Conservation (phyloP, 768 basidiomycete species). For the Russula ochroleuca region DNA sequence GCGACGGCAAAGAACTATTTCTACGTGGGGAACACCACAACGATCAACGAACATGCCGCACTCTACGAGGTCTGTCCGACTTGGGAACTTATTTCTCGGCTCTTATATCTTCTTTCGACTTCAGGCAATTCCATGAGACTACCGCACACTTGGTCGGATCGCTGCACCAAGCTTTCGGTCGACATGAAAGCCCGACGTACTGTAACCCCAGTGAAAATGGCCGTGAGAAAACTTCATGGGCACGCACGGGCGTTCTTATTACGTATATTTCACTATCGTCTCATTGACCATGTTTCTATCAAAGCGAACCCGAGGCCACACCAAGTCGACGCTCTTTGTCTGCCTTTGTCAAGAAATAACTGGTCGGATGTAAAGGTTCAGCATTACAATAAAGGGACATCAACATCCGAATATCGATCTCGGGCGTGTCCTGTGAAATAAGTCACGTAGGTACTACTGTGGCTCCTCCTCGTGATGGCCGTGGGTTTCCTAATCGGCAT, state of each 20-base stretch:
- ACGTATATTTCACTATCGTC: not conserved
- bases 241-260: not conserved
- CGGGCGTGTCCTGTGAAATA: not conserved
- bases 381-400: not conserved
- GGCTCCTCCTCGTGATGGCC: not conserved
- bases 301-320: not conserved
- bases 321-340: not conserved
- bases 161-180: not conserved
- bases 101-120: no score
- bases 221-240: no score
- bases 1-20: no score
- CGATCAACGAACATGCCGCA: not conserved
- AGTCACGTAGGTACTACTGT: not conserved
- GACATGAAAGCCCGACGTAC: not conserved
- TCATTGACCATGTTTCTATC: not conserved
- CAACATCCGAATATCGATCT: not conserved
- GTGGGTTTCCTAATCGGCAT: not conserved
- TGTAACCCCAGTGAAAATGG: no score
- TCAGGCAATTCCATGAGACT: not conserved
- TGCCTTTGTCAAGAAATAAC: not conserved
- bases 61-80: not conserved
- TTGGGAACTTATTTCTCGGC: no score
- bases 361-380: not conserved
- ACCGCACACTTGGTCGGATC: not conserved
- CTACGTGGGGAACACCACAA: not conserved